Evolutionary conservation across 2,329 filamentous ascomycete species (phyloP).

Genomic region (Rhinocladiella similis): DNA sequence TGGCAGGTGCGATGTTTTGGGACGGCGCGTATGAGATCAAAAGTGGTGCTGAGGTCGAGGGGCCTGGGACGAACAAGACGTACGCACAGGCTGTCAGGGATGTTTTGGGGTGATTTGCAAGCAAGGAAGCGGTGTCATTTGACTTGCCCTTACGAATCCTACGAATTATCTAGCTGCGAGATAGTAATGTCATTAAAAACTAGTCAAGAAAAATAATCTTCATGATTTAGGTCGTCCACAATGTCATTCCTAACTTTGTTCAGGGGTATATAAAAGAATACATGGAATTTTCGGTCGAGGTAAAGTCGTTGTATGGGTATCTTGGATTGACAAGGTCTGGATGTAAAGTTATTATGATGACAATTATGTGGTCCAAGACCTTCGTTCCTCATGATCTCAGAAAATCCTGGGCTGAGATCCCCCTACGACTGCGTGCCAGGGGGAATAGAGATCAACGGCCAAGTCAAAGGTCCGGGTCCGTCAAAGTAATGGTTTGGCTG

Average conservation of each 20-base stretch:
- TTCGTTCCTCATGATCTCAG: no score
- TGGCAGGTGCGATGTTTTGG: constrained; percentile 26
- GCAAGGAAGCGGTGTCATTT: no score
- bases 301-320: no score
- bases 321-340: background rate
- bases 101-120: constrained; percentile 5
- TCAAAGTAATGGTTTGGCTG: constrained; percentile 22
- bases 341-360: no score
- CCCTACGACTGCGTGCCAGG: constrained; percentile 5
- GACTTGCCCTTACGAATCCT: no score
- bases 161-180: no score
- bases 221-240: background rate
- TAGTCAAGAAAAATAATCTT: no score
- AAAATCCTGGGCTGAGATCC: background rate
- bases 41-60: constrained; percentile 4
- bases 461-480: constrained; percentile 13
- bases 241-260: background rate
- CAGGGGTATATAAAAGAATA: background rate
- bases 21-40: constrained; percentile 22
- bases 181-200: no score
- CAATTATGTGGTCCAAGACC: no score
- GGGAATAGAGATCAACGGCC: constrained; percentile 23
- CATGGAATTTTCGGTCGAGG: background rate
- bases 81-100: constrained; percentile 20
- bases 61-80: constrained; percentile 7